A percentile compares a stretch with the other conserved stretches of the same genome.
Conservation (phyloP, 306 rosid species). For the barrel medic (Medicago truncatula) region DNA sequence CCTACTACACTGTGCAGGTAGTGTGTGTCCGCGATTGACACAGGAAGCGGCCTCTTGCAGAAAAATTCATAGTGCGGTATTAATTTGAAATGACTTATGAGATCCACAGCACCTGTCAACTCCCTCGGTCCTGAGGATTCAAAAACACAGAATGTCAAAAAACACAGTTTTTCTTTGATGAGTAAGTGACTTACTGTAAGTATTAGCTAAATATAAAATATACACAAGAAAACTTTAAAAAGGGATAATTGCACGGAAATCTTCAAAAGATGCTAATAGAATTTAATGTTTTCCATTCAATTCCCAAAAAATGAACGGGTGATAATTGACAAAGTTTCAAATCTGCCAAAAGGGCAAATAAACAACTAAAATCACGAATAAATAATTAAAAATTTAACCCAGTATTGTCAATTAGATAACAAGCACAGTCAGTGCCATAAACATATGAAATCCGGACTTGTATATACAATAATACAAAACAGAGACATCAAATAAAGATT, state of each 20-base stretch:
- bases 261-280: no score
- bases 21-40: constrained; percentile 84
- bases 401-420: not conserved
- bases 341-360: no score
- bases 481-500: not conserved
- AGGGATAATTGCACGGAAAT: not conserved
- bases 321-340: not conserved
- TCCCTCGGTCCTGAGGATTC: constrained; percentile 83
- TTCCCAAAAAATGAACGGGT: constrained; percentile 2
- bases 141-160: constrained; percentile 11
- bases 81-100: constrained; percentile 85
- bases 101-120: constrained; percentile 92
- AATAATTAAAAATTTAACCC: not conserved
- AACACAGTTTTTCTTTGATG: constrained; percentile 17
- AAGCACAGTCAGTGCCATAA: not conserved
- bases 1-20: constrained; percentile 89
- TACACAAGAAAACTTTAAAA: constrained; percentile 2
- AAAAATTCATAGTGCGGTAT: constrained; percentile 86
- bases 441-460: constrained; percentile 9
- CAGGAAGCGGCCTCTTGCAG: constrained; percentile 94
- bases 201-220: not conserved
- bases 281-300: no score
- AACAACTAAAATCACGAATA: no score
- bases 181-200: not conserved
- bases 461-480: not conserved